Base-by-base conservation (phyloP, 163 green algal species). In the Scenedesmus sp. region DNA sequence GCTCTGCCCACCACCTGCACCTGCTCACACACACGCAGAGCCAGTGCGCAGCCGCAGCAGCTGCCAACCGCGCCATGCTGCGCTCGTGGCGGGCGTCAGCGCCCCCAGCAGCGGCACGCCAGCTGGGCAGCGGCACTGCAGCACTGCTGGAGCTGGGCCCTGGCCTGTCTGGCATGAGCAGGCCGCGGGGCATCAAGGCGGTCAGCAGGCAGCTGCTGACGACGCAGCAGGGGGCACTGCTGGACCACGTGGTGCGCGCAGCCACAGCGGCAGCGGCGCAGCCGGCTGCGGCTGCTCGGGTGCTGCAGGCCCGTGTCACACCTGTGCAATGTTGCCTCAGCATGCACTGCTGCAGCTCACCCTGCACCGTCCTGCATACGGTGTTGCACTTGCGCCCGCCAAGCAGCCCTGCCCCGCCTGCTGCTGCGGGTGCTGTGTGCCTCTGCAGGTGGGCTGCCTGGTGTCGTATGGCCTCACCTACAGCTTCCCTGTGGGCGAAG, bases 381-480 rank as follows among this genome's bases (percentile, higher is more conserved):
- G 30, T 1, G 7, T 40, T 18, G 30, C 59, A 76, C 65, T 10
- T 76, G 65, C 30, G 26, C 65, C 40, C 2, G 30, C 65, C 65
- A 40, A 18, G 65, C 65, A 76, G 24, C 30, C 30, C 42, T 83
- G 40, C 42, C 56, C 33, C 42, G 49, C 22, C n/a, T 83, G 43
- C 42, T 56, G 40, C 42, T 73, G 59, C 51, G 44, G 72, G 30
- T 81, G 72, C 72, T 81, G 33, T 20, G 12, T 20, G 35, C 61
- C 59, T 26, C 18, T 15, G n/a, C 80, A 96, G 83, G 94, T 97
- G 26, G 86, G 80, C 35, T 73, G 93, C 2, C 93, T 98, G 93
- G 68, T 96, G 56, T 80, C 87, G 18, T 97, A 96, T 68, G 94
- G 94, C 43, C 68, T 98, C n/a, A 95, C 86, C 6, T 97, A 92